Percentiles rank a stretch among this genome's conserved stretches.
phyloP scores from a whole-genome alignment of 2,329 filamentous ascomycete species.

The Microsporum audouinii region DNA sequence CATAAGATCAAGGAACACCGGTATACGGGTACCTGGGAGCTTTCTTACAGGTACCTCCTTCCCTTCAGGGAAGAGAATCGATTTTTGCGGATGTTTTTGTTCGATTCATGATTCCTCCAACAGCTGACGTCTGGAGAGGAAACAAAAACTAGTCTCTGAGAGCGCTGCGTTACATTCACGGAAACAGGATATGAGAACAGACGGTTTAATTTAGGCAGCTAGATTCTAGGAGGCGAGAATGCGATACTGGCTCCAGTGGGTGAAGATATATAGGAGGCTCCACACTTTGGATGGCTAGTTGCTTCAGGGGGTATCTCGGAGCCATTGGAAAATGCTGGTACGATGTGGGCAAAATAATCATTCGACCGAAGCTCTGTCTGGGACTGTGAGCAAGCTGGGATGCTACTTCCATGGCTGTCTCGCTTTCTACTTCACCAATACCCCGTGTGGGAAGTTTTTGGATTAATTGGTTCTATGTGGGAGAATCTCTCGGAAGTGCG shows the following conservation, averaged over 20 bases:
- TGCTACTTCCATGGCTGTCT: not conserved
- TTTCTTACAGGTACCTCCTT: conserved; percentile 22
- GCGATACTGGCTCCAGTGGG: not conserved
- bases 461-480: not conserved
- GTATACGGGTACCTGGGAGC: conserved; percentile 25
- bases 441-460: not conserved
- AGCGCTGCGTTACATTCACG: conserved; percentile 70
- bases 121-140: conserved; percentile 49
- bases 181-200: conserved; percentile 36
- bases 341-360: not conserved
- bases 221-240: not conserved
- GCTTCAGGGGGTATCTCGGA: not conserved
- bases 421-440: not conserved
- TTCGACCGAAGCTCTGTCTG: not conserved
- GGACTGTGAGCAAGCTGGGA: not conserved
- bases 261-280: not conserved
- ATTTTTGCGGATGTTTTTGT: conserved; percentile 97
- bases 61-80: conserved; percentile 45
- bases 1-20: conserved; percentile 45
- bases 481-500: not conserved
- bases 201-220: not conserved
- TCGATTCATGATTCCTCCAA: conserved; percentile 51
- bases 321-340: not conserved
- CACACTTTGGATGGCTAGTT: not conserved
- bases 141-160: conserved; percentile 91